Percentiles rank a stretch among this genome's conserved stretches.
Conservation (phyloP, 371 early-diverging fungal species). For the Capillidium rhysosporum region DNA sequence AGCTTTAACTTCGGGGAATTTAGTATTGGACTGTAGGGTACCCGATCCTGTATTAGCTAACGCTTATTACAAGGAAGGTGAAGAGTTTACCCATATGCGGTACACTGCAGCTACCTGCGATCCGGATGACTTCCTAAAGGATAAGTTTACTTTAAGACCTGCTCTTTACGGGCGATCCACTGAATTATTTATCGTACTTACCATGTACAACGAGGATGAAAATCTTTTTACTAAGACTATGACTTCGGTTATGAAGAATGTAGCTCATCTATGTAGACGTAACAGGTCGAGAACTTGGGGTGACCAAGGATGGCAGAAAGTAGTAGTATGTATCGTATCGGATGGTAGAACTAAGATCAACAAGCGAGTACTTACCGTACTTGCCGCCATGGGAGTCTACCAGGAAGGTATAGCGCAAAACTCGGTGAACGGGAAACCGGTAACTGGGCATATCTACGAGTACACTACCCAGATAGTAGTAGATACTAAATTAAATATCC, state of each 20-base stretch:
- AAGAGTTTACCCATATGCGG: constrained; percentile 43
- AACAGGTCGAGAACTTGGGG: constrained; percentile 41
- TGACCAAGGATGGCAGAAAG: constrained; percentile 57
- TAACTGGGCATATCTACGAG: constrained; percentile 62
- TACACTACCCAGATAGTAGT: constrained; percentile 49
- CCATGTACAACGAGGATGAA: constrained; percentile 47
- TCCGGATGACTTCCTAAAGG: constrained; percentile 26
- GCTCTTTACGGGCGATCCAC: constrained; percentile 23
- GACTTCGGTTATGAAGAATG: constrained; percentile 60
- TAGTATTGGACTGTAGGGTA: constrained; percentile 27
- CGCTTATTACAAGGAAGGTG: constrained; percentile 17
- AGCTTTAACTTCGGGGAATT: constrained; percentile 22
- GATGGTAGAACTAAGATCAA: constrained; percentile 60
- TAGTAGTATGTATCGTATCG: constrained; percentile 63
- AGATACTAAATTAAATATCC: constrained; percentile 21
- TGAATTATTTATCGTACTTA: constrained; percentile 42
- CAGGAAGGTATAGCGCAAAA: constrained; percentile 48
- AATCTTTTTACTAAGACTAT: constrained; percentile 46
- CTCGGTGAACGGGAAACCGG: constrained; percentile 29
- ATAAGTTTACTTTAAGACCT: constrained; percentile 23
- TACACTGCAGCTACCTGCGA: constrained; percentile 50
- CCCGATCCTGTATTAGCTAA: constrained; percentile 19
- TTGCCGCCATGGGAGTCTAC: constrained; percentile 44
- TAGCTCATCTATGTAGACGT: constrained; percentile 46
- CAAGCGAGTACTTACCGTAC: constrained; percentile 24